Base-by-base conservation (phyloP, 768 basidiomycete species). In the Psilocybe cubensis region DNA sequence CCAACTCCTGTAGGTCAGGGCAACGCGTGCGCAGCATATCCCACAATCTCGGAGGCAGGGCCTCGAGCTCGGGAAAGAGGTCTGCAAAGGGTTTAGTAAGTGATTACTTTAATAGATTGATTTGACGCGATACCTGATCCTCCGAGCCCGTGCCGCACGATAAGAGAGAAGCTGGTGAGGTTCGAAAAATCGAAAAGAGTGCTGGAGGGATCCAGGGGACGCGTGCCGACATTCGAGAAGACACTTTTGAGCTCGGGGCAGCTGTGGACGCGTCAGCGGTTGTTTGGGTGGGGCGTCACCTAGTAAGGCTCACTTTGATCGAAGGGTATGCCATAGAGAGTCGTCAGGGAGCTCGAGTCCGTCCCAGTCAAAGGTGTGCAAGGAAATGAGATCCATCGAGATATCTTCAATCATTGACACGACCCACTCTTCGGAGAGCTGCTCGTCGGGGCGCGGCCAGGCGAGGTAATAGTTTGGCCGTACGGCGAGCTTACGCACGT, bases 301-400 rank as follows among this genome's bases (percentile, higher is more conserved):
- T 25, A 20, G 7, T 9, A 29, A 18, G 28, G 72, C 79, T 38
- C 56, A 82, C 78, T 66, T 71, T 14, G 61, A 56, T 52, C 74
- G 72, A 40, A 83, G 67, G 1, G 70, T 68, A 12, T 63, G 68
- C 82, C 81, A 83, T 23, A 83, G 64, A 10, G 49, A 49, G 63
- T 81, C 76, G 24, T 51, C 40, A 3, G 82, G 80, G 56, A 80
- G 64, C 66, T 83, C 82, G 17, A 76, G 66, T 20, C 80, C 82
- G 63, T 81, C 80, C 82, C 82, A 83, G 57, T 82, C 79, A 61
- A 83, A 81, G 0, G 77, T 77, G 24, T 75, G 70, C 61, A 83
- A 60, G 41, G 58, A 48, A n/a, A 46, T 67, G 47, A 81, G 63
- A 42, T 63, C 58, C 18, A 56, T 62, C 4, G 78, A 75, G 9